Base-by-base conservation (phyloP, 176 grass and related monocot genomes). In the Ensete ventricosum region DNA sequence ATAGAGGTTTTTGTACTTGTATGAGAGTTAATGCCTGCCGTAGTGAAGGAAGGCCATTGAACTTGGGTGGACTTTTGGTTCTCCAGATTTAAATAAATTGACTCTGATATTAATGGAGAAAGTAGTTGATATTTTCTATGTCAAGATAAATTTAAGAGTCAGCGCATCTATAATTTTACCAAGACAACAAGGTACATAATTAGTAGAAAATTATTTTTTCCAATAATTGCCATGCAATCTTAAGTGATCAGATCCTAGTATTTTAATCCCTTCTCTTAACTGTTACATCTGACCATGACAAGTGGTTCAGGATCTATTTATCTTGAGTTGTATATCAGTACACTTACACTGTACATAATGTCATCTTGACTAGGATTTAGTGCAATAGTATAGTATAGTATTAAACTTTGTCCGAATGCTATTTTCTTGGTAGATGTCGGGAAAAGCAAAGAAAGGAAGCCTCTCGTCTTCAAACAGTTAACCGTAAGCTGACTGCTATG, bases 371-470 rank as follows among this genome's bases (percentile, higher is more conserved):
- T 43, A 43, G 34, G 34, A 43, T 43, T 34, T 43, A 43, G 34
- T 43, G 4, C 34, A 43, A 6, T 43, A 43, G 34, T 43, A 5
- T 34, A 34, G 29, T 34, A 5, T 43, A 43, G 34, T 5, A 43
- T 43, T 43, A 43, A 43, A 5, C 34, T 5, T 43, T 43, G 34
- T 43, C 34, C 4, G 34, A 5, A 43, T 43, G 34, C 34, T 43
- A 60, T 80, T 60, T 52, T 69, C 48, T 12, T 49, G 12, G 12
- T 14, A 97, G 93, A 76, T 97, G 93, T 73, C 93, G 93, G 21
- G 93, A 97, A 82, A 97, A 97, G 76, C 93, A 97, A 83, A 86
- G 93, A 76, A 97, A 97, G 85, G 93, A 97, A 80, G 82, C 93
- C 11, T 97, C 87, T 52, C 90, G 93, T 69, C 84, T 97, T 26